phyloP scores from a whole-genome alignment of 257 asterid species.

The Verbena officinalis region DNA sequence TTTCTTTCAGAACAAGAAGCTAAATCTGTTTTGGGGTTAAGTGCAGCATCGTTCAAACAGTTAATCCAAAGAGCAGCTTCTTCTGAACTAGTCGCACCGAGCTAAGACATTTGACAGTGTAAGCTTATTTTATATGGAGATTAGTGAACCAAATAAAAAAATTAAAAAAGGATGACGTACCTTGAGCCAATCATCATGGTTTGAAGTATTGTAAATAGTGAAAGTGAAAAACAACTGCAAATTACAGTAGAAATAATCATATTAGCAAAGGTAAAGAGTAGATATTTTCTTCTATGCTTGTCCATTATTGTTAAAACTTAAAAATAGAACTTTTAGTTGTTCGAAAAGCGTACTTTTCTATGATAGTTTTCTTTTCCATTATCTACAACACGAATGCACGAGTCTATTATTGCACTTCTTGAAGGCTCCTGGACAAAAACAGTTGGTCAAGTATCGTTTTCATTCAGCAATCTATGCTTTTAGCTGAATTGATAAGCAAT shows the following conservation, averaged over 20 bases:
- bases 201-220: constrained; percentile 74
- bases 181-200: constrained; percentile 88
- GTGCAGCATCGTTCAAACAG: constrained; percentile 64
- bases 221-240: constrained; percentile 82
- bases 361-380: constrained; percentile 81
- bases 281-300: too few relatives aligned
- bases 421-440: constrained; percentile 60
- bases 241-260: constrained; percentile 21
- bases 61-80: constrained; percentile 81
- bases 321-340: too few relatives aligned
- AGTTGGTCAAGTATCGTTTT: constrained; percentile 7
- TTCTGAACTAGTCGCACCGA: constrained; percentile 84
- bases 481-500: too few relatives aligned
- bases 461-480: too few relatives aligned
- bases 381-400: constrained; percentile 87
- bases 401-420: constrained; percentile 87
- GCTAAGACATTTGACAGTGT: constrained; percentile 35
- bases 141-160: background rate
- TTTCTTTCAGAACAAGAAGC: constrained; percentile 52
- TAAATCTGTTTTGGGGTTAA: constrained; percentile 48
- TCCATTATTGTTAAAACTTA: too few relatives aligned
- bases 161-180: constrained; percentile 37
- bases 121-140: background rate
- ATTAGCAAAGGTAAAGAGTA: background rate
- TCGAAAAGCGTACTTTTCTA: constrained; percentile 59